These are phyloP conservation scores for Seminavis robusta DNA, from an alignment of 108 stramenopile species.

Conservation along the genomic window DNA sequence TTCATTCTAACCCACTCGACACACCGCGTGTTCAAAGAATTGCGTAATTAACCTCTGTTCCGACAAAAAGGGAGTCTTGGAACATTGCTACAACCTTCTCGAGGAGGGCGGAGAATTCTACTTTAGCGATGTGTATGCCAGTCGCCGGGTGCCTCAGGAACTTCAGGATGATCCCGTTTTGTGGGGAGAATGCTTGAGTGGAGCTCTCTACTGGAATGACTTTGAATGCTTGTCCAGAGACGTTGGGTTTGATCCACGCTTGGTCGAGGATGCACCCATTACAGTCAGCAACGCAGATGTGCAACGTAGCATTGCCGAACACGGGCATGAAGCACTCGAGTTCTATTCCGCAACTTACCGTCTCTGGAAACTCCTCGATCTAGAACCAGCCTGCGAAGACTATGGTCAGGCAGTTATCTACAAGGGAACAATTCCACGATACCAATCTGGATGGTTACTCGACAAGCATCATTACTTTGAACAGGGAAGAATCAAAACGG, in stretches of 20 bases:
- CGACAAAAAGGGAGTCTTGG: conserved; percentile 94
- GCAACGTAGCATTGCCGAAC: conserved; percentile 57
- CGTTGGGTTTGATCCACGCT: conserved; percentile 91
- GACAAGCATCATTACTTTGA: conserved; percentile 94
- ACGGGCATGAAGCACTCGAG: conserved; percentile 73
- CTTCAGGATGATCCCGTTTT: conserved; percentile 75
- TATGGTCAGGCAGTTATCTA: conserved; percentile 62
- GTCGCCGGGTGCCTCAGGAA: conserved; percentile 82
- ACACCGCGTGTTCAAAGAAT: too few relatives aligned
- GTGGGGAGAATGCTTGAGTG: conserved; percentile 95
- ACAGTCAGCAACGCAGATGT: conserved; percentile 80
- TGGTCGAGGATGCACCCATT: conserved; percentile 90
- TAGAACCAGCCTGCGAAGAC: conserved; percentile 91
- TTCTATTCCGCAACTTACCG: conserved; percentile 96
- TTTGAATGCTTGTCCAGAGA: conserved; percentile 83
- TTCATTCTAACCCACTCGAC: too few relatives aligned
- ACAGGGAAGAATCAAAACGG: conserved; percentile 83
- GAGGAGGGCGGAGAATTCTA: conserved; percentile 95
- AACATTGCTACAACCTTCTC: conserved; percentile 76
- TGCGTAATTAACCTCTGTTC: conserved; percentile 96
- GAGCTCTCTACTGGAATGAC: conserved; percentile 97
- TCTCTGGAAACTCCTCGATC: conserved; percentile 79
- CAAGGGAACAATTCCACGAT: conserved; percentile 90
- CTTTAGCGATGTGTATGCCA: conserved; percentile 95
- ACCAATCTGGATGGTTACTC: conserved; percentile 77